Base-by-base conservation (phyloP, 1,284 basidiomycete species). In the Gymnopus androsaceus region DNA sequence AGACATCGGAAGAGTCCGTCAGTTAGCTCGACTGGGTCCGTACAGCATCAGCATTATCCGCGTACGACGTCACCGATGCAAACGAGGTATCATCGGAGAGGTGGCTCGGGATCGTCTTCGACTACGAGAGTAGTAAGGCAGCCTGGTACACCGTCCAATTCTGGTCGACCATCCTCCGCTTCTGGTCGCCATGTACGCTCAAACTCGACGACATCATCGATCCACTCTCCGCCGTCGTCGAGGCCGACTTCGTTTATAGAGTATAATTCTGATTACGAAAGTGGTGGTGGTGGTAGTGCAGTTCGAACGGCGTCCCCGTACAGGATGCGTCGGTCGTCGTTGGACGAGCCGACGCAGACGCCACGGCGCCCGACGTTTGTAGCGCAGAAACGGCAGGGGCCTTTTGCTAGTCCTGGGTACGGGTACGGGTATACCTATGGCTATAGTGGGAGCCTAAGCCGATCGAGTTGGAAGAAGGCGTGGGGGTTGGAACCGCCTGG, bases 401-500 rank as follows among this genome's bases (percentile, higher is more conserved):
- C 87, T 1, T 90, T 90, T 65, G 72, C 74, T 62, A 85, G 81
- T 59, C 84, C 85, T 9, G 71, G 71, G n/a, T 68, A 73, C 37
- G 69, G 74, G 21, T 47, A 57, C 34, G 51, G 40, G n/a, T 68
- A 73, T 40, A 69, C 73, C n/a, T 47, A 57, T 28, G 51, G 40
- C 46, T 71, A 73, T 53, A 70, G 74, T 5, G 73, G 65, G 49
- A 78, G 80, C 3, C 63, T 84, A 34, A 82, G 85, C 23, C 80
- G 88, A n/a, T 84, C 86, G 17, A 88, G 88, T 66, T 92, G 90
- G 90, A 92, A 90, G 76, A 91, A 90, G 69, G 83, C 86, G 7
- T 92, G 90, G 90, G 90, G 90, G 1, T 72, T 85, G 30, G 90
- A 92, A 65, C 90, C 90, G 4, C 90, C 90, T 6, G 89, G 90